Base-by-base conservation (phyloP, 495 filamentous ascomycete species). In the Hypoxylon rickii region DNA sequence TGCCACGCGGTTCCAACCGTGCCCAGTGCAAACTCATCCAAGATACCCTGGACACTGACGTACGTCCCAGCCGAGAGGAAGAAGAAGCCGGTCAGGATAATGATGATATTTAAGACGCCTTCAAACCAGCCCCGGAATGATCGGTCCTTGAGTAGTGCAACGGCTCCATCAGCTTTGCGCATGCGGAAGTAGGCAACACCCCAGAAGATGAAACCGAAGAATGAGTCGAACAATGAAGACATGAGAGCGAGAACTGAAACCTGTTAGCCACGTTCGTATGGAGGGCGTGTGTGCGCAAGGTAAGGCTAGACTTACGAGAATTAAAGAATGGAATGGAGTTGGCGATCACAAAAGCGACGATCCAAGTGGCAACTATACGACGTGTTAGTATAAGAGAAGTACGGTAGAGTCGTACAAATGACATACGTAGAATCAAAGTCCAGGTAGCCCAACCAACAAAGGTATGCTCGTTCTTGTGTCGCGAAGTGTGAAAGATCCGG, bases 161-260 rank as follows among this genome's bases (percentile, higher is more conserved):
- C 73, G 2, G 86, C 83, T 55, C 87, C 77, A 49, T 93, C 89
- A 0, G 79, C 86, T 34, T 72, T 68, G 12, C 90, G 78, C 90
- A 96, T 92, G 22, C 89, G 83, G 55, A 94, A 78, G 66, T 94
- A 96, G 1, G 90, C 90, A 3, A 89, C 82, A 21, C 90, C 90
- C 90, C 90, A 96, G 79, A 94, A 96, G 63, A 95, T 93, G 73
- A 93, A 96, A 13, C 90, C 90, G 55, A 96, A 96, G 75, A 94
- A 95, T 18, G 87, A 90, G 70, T 96, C 90, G 62, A 96, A 96
- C 11, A 96, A 81, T 13, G 89, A 89, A 58, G 89, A 92, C 89
- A 95, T 92, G 44, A 96, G 80, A 6, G 86, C 87, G 7, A 93
- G 76, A 29, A 96, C 73, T 77, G 16, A 3, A 4, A n/a, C 40